A percentile compares a stretch with the other conserved stretches of the same genome.
Evolutionary conservation across 106 monocot species (phyloP).

Genomic region (Dactylorhiza incarnata): DNA sequence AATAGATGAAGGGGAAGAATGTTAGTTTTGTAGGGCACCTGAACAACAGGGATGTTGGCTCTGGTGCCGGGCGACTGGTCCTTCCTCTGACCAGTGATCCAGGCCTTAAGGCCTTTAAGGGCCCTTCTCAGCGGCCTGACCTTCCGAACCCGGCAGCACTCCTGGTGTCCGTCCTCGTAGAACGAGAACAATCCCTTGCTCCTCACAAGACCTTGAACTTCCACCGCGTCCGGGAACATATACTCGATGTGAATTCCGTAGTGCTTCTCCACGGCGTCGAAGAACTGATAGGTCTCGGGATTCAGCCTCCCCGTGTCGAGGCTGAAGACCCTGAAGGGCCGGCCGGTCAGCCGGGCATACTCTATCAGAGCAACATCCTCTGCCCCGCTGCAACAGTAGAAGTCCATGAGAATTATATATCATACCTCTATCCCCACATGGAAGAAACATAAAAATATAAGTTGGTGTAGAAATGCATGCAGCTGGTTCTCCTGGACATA

Average conservation of each 20-base stretch:
- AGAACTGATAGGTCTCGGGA: slow-evolving; percentile 82
- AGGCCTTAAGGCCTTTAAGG: slow-evolving; percentile 78
- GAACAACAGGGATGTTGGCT: slow-evolving; percentile 75
- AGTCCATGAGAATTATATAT: background rate
- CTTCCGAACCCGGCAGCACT: slow-evolving; percentile 88
- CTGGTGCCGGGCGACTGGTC: slow-evolving; percentile 92
- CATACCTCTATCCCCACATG: too few species aligned
- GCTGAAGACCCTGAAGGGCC: slow-evolving; percentile 92
- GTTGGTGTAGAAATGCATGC: background rate
- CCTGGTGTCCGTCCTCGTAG: slow-evolving; percentile 97
- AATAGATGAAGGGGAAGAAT: background rate
- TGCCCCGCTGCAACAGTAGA: slow-evolving; percentile 58
- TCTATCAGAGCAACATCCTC: slow-evolving; percentile 95
- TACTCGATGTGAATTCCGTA: slow-evolving; percentile 90
- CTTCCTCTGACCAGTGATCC: slow-evolving; percentile 96
- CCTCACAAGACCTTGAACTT: slow-evolving; percentile 83
- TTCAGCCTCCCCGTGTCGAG: slow-evolving; percentile 91
- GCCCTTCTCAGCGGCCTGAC: slow-evolving; percentile 76
- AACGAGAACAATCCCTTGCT: slow-evolving; percentile 92
- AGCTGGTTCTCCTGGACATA: background rate
- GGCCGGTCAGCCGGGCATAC: slow-evolving; percentile 71
- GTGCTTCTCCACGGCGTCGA: slow-evolving; percentile 72
- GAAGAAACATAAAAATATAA: background rate
- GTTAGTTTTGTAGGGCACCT: slow-evolving; percentile 25
- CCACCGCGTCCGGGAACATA: slow-evolving; percentile 82